These are phyloP conservation scores for Phytophthora gonapodyides DNA, from an alignment of 352 stramenopile genomes.

Conservation along the genomic window DNA sequence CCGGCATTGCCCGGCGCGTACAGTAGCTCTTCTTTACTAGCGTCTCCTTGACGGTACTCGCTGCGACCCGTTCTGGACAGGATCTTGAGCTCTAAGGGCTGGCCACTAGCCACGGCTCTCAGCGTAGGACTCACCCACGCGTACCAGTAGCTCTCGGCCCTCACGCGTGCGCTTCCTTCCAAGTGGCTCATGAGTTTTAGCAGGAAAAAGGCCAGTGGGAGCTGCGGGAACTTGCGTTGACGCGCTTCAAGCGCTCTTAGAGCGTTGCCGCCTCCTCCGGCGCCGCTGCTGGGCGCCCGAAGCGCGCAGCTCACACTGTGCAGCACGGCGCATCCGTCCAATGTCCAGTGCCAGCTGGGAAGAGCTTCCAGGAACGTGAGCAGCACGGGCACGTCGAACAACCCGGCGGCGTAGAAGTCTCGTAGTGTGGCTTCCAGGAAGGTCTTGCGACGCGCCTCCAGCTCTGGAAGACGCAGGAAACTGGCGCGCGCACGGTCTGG, in stretches of 20 bases:
- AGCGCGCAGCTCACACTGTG: conserved; percentile 58
- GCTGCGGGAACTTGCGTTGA: conserved; percentile 53
- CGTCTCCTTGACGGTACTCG: conserved; percentile 31
- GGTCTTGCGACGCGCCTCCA: conserved; percentile 41
- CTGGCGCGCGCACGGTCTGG: conserved; percentile 53
- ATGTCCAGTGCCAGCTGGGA: conserved; percentile 71
- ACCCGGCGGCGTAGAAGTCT: conserved; percentile 65
- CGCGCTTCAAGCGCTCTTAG: conserved; percentile 34
- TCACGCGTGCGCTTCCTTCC: conserved; percentile 55
- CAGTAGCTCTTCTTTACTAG: conserved; percentile 44
- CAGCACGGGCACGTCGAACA: conserved; percentile 67
- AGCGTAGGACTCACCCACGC: conserved; percentile 64
- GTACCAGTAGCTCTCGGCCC: conserved; percentile 70
- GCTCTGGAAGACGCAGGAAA: conserved; percentile 65
- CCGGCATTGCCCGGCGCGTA: conserved; percentile 52
- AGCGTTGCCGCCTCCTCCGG: conserved; percentile 31
- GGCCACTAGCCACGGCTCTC: conserved; percentile 50
- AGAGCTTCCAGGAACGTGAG: conserved; percentile 73
- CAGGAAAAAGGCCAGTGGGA: conserved; percentile 74
- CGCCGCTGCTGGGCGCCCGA: conserved; percentile 35
- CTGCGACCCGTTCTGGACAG: conserved; percentile 33
- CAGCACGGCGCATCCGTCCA: conserved; percentile 70
- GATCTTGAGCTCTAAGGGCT: conserved; percentile 46
- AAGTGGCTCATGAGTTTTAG: conserved; percentile 67
- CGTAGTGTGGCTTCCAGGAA: conserved; percentile 63